Conservation (phyloP, 2,329 filamentous ascomycete species). For the Talaromyces piceae region DNA sequence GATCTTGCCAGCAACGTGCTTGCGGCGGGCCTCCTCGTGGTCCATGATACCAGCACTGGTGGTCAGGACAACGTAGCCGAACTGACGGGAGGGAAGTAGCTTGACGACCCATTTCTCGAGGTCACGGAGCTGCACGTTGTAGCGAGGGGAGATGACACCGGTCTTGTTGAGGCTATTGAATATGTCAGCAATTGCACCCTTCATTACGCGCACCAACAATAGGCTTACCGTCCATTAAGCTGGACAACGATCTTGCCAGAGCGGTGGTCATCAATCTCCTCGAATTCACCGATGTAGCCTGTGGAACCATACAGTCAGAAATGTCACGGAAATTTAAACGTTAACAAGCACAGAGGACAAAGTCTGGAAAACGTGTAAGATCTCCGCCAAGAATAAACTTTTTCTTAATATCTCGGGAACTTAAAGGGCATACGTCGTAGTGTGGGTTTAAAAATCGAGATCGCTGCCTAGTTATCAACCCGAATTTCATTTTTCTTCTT, state of each 20-base stretch:
- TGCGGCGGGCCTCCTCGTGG: constrained; percentile 98
- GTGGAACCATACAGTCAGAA: constrained; percentile 45
- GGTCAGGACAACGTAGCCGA: constrained; percentile 98
- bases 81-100: constrained; percentile 98
- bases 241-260: constrained; percentile 99
- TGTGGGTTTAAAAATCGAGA: constrained; percentile 56
- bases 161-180: constrained; percentile 79
- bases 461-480: constrained; percentile 99
- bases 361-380: constrained; percentile 93
- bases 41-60: constrained; percentile 99
- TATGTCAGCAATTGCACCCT: constrained; percentile 13
- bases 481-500: constrained; percentile 49
- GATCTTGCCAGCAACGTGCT: constrained; percentile 99
- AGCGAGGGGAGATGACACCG: constrained; percentile 97
- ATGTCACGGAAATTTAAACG: constrained; percentile 95
- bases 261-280: constrained; percentile 99
- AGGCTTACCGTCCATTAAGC: constrained; percentile 76
- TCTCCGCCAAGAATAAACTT: constrained; percentile 53
- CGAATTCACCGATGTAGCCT: constrained; percentile 99
- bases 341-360: constrained; percentile 63
- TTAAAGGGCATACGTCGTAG: constrained; percentile 99
- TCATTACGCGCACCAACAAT: not conserved
- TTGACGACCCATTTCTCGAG: constrained; percentile 99
- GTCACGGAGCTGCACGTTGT: constrained; percentile 96
- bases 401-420: constrained; percentile 85